Evolutionary conservation across 2,329 filamentous ascomycete species (phyloP).

Genomic region (Diaporthe sp.): DNA sequence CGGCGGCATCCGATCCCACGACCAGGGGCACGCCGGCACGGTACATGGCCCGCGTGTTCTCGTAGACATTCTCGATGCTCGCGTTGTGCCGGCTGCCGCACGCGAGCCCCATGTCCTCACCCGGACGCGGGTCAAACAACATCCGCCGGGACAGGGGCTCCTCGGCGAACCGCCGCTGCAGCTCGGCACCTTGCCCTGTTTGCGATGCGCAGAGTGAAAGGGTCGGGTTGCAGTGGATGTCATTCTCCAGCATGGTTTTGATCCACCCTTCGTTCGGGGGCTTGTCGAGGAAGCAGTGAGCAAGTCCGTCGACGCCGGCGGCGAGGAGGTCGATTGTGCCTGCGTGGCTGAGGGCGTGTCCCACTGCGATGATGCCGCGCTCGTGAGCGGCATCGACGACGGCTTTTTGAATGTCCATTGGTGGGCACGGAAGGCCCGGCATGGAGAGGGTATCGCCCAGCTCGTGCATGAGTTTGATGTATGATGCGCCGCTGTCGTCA

Average conservation of each 20-base stretch:
- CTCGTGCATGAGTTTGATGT: conserved; percentile 19
- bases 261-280: neutral
- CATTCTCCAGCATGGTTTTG: neutral
- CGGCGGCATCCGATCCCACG: neutral
- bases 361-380: neutral
- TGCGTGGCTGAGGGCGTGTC: neutral
- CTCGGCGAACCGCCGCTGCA: neutral
- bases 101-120: neutral
- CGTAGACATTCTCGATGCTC: conserved; percentile 12
- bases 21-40: neutral
- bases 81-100: neutral
- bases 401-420: neutral
- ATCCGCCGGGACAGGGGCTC: neutral
- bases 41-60: neutral
- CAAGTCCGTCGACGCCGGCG: neutral
- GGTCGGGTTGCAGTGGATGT: neutral
- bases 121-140: neutral
- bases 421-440: neutral
- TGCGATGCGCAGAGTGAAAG: neutral
- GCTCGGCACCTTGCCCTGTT: neutral
- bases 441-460: conserved; percentile 5
- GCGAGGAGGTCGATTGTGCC: neutral
- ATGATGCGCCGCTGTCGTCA: neutral
- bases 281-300: neutral
- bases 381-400: neutral